Evolutionary conservation across 2,329 filamentous ascomycete genomes (phyloP).

Genomic region (Venturia pyrina): DNA sequence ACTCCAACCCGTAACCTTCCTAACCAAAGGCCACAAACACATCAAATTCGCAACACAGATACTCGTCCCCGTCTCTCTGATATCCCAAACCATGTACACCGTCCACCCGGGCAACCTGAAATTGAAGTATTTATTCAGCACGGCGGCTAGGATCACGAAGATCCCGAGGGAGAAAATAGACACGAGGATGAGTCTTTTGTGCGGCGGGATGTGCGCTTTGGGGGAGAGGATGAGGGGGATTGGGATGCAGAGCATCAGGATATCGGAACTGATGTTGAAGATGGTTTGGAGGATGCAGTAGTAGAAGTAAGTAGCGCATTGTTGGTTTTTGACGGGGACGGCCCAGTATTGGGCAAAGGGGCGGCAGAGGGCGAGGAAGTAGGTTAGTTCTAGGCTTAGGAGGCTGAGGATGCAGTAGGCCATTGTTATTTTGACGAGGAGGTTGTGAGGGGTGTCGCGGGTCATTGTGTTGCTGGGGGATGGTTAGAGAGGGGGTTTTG

Average conservation of each 20-base stretch:
- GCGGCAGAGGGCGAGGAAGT: conserved; percentile 15
- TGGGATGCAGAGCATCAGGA: conserved; percentile 15
- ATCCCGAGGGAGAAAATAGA: conserved; percentile 37
- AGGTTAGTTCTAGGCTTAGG: conserved; percentile 14
- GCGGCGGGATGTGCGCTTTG: conserved; percentile 13
- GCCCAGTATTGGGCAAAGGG: conserved; percentile 17
- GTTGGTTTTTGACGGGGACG: conserved; percentile 11
- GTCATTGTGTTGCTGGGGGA: conserved; percentile 5
- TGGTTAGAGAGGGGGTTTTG: background rate
- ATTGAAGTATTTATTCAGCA: conserved; percentile 41
- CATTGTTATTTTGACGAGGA: conserved; percentile 13
- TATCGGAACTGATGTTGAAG: conserved; percentile 16
- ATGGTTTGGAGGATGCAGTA: conserved; percentile 15
- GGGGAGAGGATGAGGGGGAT: conserved; percentile 14
- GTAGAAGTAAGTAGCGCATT: conserved; percentile 15
- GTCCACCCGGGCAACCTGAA: conserved; percentile 35
- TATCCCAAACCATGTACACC: conserved; percentile 40
- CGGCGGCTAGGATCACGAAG: conserved; percentile 37
- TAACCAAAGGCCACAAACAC: conserved; percentile 38
- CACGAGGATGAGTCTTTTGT: conserved; percentile 13
- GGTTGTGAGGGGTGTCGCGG: conserved; percentile 5
- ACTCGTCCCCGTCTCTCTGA: conserved; percentile 37
- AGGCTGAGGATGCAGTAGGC: conserved; percentile 15
- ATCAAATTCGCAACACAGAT: conserved; percentile 41
- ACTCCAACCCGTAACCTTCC: conserved; percentile 24